Evolutionary conservation across 805 yeast genomes (phyloP), one percentile per base, ranked within the genome.

Genomic region (Lachancea fermentati): DNA sequence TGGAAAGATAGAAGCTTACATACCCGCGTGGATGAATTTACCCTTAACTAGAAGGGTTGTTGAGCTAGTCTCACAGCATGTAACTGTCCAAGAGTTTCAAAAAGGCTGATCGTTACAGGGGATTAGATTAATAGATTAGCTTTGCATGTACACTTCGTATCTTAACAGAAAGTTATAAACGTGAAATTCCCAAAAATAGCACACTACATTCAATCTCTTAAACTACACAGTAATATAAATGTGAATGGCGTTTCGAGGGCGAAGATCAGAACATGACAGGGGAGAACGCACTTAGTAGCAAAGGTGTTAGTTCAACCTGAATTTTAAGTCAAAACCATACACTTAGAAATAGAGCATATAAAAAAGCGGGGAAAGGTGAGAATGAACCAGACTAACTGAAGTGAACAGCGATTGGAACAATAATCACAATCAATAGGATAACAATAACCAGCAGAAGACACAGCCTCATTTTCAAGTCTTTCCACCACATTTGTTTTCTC

Each of bases 401-500:
- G 61, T 89, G 96, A 42, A 91, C 87, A 25, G 85, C 97, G 47
- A 93, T 79, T 22, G 97, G 97, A 30, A 91, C 96, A 50, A 89
- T 85, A 48, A 82, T 78, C 42, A 91, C 95, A 41, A 91, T 84
- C 43, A 91, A 67, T 51, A 91, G 67, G 39, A 89, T 78, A 57
- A 91, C 79, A 39, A 93, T 80, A 19, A 82, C 84, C 35, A 82
- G 78, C 44, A 89, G 81, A 43, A 85, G 67, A 66, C 97, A 91
- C 72, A 89, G 69, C 65, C 95, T 82, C 91, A 93, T 84, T 71
- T 93, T 93, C 78, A 93, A 75, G 63, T 91, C 96, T 66, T 93
- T 91, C 85, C 95, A 85, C 97, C 97, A 91, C 97, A 91, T 91
- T 60, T 89, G 95, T 66, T 89, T 91, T 68, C 98, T 85, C 35